These are phyloP conservation scores for Echinosophora koreensis DNA, from an alignment of 306 rosid species.

Conservation along the genomic window DNA sequence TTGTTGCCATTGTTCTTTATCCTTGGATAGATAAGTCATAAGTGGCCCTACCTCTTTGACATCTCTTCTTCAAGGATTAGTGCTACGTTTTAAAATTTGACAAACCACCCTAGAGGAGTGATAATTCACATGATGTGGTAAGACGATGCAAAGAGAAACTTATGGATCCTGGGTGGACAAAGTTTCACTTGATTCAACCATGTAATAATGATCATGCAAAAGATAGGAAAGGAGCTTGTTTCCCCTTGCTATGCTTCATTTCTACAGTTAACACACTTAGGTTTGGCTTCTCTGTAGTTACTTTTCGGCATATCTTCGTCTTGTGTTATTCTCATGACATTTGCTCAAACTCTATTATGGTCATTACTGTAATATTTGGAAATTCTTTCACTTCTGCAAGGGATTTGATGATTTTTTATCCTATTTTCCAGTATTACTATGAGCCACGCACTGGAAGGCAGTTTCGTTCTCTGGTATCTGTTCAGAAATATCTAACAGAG, in stretches of 20 bases:
- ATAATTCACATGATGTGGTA: not conserved
- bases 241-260: slow-evolving; percentile 20
- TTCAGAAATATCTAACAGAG: slow-evolving; percentile 57
- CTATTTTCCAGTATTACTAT: slow-evolving; percentile 61
- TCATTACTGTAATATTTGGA: slow-evolving; percentile 19
- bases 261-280: slow-evolving; percentile 10
- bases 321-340: not conserved
- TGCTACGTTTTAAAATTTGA: slow-evolving; percentile 2
- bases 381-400: not conserved
- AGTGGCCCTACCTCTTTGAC: too few relatives aligned
- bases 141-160: not conserved
- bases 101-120: not conserved
- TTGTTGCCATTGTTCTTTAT: too few relatives aligned
- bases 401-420: not conserved
- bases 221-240: slow-evolving; percentile 11
- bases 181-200: slow-evolving; percentile 23
- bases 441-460: slow-evolving; percentile 58
- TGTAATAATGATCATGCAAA: not conserved
- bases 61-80: slow-evolving; percentile 11
- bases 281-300: slow-evolving; percentile 10
- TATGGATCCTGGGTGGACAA: not conserved
- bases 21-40: too few relatives aligned
- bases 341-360: not conserved
- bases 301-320: not conserved
- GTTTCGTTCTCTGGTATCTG: slow-evolving; percentile 70